phyloP scores from a whole-genome alignment of 2,329 filamentous ascomycete genomes.

The Sarocladium oryzae region DNA sequence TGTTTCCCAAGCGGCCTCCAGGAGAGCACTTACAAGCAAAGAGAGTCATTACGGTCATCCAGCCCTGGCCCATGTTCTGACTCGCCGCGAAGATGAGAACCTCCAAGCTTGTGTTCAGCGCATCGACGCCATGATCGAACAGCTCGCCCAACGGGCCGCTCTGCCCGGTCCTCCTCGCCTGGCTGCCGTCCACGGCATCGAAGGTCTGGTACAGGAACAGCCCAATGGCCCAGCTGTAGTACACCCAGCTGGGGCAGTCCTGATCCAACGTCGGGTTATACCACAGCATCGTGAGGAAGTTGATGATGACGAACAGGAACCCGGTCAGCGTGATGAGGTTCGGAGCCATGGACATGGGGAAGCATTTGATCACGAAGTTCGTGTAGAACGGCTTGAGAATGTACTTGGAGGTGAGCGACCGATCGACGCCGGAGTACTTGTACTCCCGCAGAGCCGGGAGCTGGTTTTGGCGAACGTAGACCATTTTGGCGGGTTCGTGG shows the following conservation, averaged over 20 bases:
- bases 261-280: slow-evolving; percentile 92
- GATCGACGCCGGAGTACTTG: slow-evolving; percentile 91
- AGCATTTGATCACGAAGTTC: slow-evolving; percentile 86
- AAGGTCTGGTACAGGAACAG: slow-evolving; percentile 97
- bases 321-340: slow-evolving; percentile 85
- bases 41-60: slow-evolving; percentile 76
- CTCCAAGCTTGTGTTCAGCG: slow-evolving; percentile 91
- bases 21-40: slow-evolving; percentile 61
- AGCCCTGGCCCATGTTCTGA: slow-evolving; percentile 89
- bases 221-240: slow-evolving; percentile 82
- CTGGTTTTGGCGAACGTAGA: slow-evolving; percentile 89
- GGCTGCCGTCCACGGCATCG: slow-evolving; percentile 90
- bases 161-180: slow-evolving; percentile 88
- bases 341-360: slow-evolving; percentile 91
- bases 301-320: slow-evolving; percentile 82
- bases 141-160: slow-evolving; percentile 92
- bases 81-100: slow-evolving; percentile 85
- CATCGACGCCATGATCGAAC: slow-evolving; percentile 96
- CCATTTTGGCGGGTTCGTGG: slow-evolving; percentile 51
- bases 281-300: slow-evolving; percentile 88
- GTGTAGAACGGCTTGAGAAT: slow-evolving; percentile 97
- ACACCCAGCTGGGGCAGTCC: slow-evolving; percentile 93
- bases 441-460: slow-evolving; percentile 86
- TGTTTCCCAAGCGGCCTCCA: too few species aligned
- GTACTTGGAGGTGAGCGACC: slow-evolving; percentile 84